Percentiles rank a stretch among this genome's conserved stretches.
These are phyloP conservation scores for Botrytis elliptica DNA, from an alignment of 2,329 filamentous ascomycete species.

Conservation along the genomic window DNA sequence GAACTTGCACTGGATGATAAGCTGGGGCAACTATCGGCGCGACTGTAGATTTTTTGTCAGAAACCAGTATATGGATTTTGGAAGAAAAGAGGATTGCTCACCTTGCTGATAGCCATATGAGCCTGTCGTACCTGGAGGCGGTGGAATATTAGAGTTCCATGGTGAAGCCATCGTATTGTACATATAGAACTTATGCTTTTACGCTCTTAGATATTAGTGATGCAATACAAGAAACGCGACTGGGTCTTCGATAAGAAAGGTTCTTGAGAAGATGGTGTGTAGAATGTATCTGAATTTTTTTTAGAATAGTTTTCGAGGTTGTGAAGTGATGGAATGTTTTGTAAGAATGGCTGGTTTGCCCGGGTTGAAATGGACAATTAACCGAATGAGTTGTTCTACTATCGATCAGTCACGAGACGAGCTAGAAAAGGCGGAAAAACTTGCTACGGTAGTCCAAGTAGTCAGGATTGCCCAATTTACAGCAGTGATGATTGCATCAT, in stretches of 20 bases:
- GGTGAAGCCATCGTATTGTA: conserved; percentile 36
- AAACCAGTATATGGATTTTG: not conserved
- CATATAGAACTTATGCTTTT: conserved; percentile 29
- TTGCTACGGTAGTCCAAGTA: not conserved
- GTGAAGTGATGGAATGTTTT: conserved; percentile 13
- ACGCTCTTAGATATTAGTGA: conserved; percentile 32
- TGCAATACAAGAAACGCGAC: conserved; percentile 24
- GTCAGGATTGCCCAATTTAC: not conserved
- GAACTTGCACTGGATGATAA: conserved; percentile 47
- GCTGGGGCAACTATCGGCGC: conserved; percentile 41
- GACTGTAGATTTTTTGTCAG: conserved; percentile 34
- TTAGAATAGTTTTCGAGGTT: not conserved
- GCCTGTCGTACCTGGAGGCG: conserved; percentile 43
- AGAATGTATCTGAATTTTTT: conserved; percentile 3
- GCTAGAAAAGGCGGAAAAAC: not conserved
- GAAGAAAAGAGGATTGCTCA: conserved; percentile 25
- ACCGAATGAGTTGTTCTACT: conserved; percentile 13
- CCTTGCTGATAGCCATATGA: conserved; percentile 36
- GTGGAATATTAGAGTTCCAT: conserved; percentile 38
- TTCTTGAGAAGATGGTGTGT: not conserved
- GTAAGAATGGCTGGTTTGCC: not conserved
- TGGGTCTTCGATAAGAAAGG: conserved; percentile 3
- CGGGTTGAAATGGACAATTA: conserved; percentile 1
- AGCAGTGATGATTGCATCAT: not conserved
- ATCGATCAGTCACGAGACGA: conserved; percentile 5